Percentiles rank a stretch among this genome's conserved stretches.
Conservation (phyloP, 2,329 filamentous ascomycete species). For the Alternaria burnsii region DNA sequence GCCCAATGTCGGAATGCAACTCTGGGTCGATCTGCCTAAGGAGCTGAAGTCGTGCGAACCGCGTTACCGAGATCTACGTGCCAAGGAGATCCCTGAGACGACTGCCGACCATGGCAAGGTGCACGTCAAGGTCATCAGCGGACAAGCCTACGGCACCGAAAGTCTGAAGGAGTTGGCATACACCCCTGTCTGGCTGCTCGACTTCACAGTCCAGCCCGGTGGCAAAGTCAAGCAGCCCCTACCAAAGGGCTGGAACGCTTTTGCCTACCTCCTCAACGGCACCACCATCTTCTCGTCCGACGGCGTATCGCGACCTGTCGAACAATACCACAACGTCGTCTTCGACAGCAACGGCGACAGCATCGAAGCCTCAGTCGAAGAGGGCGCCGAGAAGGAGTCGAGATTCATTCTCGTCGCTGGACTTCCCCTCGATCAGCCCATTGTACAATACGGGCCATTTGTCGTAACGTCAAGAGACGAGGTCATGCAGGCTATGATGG, state of each 20-base stretch:
- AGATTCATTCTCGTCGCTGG: conserved; percentile 78
- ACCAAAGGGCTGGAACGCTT: conserved; percentile 86
- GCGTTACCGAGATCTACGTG: conserved; percentile 85
- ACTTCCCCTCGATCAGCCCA: conserved; percentile 60
- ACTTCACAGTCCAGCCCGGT: conserved; percentile 81
- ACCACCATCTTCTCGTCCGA: conserved; percentile 64
- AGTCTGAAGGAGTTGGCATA: conserved; percentile 90
- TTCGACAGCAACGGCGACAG: conserved; percentile 82
- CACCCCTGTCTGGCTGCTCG: conserved; percentile 95
- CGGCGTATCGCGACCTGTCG: conserved; percentile 57
- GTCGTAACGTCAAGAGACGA: conserved; percentile 49
- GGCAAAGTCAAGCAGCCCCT: conserved; percentile 78
- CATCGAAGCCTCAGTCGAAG: conserved; percentile 74
- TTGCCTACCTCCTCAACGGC: conserved; percentile 85
- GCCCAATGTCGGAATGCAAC: conserved; percentile 85
- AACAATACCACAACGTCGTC: conserved; percentile 85
- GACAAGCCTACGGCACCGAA: conserved; percentile 83
- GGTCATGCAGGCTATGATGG: conserved; percentile 50
- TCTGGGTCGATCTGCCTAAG: conserved; percentile 92
- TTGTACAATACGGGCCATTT: conserved; percentile 53
- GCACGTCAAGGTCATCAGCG: conserved; percentile 87
- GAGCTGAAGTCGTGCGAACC: conserved; percentile 88
- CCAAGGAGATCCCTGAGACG: conserved; percentile 79
- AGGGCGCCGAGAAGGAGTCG: conserved; percentile 66
- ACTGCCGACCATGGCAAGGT: conserved; percentile 76